Percentiles rank a stretch among this genome's conserved stretches.
These are phyloP conservation scores for Candida pseudoglaebosa DNA, from an alignment of 805 yeast species.

Conservation along the genomic window DNA sequence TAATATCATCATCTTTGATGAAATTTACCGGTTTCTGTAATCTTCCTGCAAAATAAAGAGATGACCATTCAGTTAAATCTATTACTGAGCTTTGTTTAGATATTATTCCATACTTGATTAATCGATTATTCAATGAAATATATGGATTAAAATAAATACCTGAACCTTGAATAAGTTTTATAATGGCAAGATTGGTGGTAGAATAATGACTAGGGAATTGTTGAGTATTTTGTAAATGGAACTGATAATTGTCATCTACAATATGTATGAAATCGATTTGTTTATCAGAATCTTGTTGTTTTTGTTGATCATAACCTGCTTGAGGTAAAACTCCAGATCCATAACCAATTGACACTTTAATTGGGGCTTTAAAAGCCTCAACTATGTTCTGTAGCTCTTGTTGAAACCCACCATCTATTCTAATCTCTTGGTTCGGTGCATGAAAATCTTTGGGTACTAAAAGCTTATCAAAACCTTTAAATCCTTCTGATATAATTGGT, in stretches of 20 bases:
- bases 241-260: conserved; percentile 67
- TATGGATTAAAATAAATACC: conserved; percentile 95
- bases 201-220: conserved; percentile 80
- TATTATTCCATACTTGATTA: conserved; percentile 85
- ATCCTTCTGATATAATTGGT: conserved; percentile 23
- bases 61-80: conserved; percentile 82
- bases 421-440: conserved; percentile 49
- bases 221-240: conserved; percentile 71
- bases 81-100: conserved; percentile 53
- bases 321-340: conserved; percentile 93
- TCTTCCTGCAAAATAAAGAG: conserved; percentile 86
- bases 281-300: conserved; percentile 8
- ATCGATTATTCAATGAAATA: conserved; percentile 47
- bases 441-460: conserved; percentile 52
- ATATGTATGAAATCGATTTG: conserved; percentile 86
- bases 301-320: conserved; percentile 26
- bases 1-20: conserved; percentile 56
- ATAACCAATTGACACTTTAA: conserved; percentile 82
- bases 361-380: conserved; percentile 63
- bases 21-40: conserved; percentile 86
- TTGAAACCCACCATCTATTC: conserved; percentile 35
- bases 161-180: conserved; percentile 49
- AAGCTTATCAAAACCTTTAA: conserved; percentile 19
- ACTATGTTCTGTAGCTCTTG: conserved; percentile 42
- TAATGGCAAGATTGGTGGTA: conserved; percentile 29